phyloP scores from a whole-genome alignment of 495 filamentous ascomycete species.

The Penicillium paxilli region DNA sequence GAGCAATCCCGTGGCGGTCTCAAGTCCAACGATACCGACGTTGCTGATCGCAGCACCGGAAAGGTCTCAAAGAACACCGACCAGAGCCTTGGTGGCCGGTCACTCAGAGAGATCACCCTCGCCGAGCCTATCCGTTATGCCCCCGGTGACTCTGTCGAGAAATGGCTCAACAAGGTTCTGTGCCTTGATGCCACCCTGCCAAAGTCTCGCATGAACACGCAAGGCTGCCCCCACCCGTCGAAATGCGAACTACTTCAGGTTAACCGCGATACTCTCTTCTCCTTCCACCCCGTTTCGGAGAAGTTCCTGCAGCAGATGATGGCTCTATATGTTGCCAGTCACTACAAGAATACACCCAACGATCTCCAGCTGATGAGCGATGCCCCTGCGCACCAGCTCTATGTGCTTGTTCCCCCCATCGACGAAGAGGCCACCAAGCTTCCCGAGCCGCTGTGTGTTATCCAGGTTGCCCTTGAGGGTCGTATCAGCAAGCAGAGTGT shows the following conservation, averaged over 20 bases:
- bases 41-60: constrained; percentile 72
- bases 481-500: constrained; percentile 92
- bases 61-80: constrained; percentile 64
- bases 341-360: constrained; percentile 98
- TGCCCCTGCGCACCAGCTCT: constrained; percentile 95
- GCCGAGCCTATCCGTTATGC: constrained; percentile 94
- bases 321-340: constrained; percentile 94
- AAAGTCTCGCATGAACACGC: constrained; percentile 67
- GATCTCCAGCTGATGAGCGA: constrained; percentile 98
- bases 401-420: constrained; percentile 88
- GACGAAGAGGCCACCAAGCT: constrained; percentile 73
- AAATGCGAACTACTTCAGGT: constrained; percentile 89
- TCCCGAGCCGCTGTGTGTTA: constrained; percentile 91
- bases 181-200: constrained; percentile 91
- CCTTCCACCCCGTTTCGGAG: constrained; percentile 95
- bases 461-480: constrained; percentile 94
- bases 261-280: constrained; percentile 96
- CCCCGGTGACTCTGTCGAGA: constrained; percentile 86
- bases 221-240: constrained; percentile 85
- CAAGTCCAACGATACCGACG: constrained; percentile 57
- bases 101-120: constrained; percentile 89
- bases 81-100: constrained; percentile 65
- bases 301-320: constrained; percentile 99
- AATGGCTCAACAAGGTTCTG: constrained; percentile 93
- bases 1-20: constrained; percentile 75